A percentile compares a stretch with the other conserved stretches of the same genome.
These are phyloP conservation scores for Bondarzewia mesenterica DNA, from an alignment of 1,284 basidiomycete genomes.

Conservation along the genomic window DNA sequence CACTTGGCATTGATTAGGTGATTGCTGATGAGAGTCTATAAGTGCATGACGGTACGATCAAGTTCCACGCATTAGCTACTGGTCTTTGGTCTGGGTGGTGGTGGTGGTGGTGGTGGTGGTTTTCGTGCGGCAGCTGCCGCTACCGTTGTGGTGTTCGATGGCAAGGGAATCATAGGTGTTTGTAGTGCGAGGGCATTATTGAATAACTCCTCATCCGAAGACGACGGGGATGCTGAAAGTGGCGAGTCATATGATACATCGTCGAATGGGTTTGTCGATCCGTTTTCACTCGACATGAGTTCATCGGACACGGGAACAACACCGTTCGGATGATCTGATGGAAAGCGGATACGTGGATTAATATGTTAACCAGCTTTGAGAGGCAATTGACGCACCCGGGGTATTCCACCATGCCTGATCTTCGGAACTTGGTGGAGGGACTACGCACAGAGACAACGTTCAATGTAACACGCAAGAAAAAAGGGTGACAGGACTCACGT, in stretches of 20 bases:
- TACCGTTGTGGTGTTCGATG: constrained; percentile 26
- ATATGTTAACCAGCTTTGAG: constrained; percentile 1
- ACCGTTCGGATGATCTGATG: constrained; percentile 55
- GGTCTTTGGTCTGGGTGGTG: constrained; percentile 6
- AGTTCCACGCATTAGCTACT: not conserved
- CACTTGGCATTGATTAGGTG: too few relatives aligned
- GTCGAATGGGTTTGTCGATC: constrained; percentile 58
- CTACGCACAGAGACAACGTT: constrained; percentile 28
- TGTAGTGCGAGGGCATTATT: constrained; percentile 58
- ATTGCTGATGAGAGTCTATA: too few relatives aligned
- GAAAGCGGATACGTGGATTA: not conserved
- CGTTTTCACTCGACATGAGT: constrained; percentile 23
- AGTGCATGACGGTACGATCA: not conserved
- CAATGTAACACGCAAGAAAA: constrained; percentile 15
- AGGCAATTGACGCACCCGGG: constrained; percentile 37
- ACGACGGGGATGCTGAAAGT: constrained; percentile 63
- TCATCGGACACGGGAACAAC: constrained; percentile 42
- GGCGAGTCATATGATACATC: constrained; percentile 57
- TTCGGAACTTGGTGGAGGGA: constrained; percentile 75
- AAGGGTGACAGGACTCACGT: constrained; percentile 29
- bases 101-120: constrained; percentile 19
- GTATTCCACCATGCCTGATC: constrained; percentile 70
- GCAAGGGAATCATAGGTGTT: constrained; percentile 43
- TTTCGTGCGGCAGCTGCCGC: constrained; percentile 23
- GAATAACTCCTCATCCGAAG: constrained; percentile 77